A percentile compares a stretch with the other conserved stretches of the same genome.
phyloP scores from a whole-genome alignment of 139 green algal species.

The Mesostigma viride region DNA sequence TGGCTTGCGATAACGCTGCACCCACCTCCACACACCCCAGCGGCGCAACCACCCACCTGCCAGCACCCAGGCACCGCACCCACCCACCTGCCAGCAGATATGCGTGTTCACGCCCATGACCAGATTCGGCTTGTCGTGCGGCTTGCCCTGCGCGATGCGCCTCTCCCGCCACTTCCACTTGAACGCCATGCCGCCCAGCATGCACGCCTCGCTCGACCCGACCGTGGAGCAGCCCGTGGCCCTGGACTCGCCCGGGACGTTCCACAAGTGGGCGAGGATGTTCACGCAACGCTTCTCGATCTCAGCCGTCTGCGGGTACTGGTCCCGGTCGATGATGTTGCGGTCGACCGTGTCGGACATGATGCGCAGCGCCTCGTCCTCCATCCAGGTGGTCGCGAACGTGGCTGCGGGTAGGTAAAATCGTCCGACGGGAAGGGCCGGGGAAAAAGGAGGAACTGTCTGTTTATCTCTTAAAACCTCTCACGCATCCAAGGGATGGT shows the following conservation, averaged over 20 bases:
- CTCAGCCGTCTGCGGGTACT: slow-evolving; percentile 21
- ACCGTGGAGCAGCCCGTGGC: not conserved
- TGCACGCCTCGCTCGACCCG: slow-evolving; percentile 12
- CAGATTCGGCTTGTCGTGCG: slow-evolving; percentile 22
- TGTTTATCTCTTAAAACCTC: too few species aligned
- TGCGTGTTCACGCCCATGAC: slow-evolving; percentile 23
- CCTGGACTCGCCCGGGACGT: not conserved
- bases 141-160: slow-evolving; percentile 3
- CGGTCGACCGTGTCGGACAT: not conserved
- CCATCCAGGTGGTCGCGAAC: slow-evolving; percentile 34
- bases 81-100: slow-evolving; percentile 8
- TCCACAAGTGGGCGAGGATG: not conserved
- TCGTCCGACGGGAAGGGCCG: too few species aligned
- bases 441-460: too few species aligned
- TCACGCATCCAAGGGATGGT: too few species aligned
- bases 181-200: slow-evolving; percentile 15
- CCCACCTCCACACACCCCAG: too few species aligned
- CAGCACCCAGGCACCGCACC: too few species aligned
- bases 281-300: slow-evolving; percentile 13
- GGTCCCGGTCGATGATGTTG: slow-evolving; percentile 19
- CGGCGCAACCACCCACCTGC: too few species aligned
- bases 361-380: not conserved
- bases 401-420: too few species aligned
- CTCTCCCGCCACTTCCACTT: slow-evolving; percentile 15
- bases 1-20: too few species aligned